Evolutionary conservation across 2,329 filamentous ascomycete species (phyloP).

Genomic region (Didymella segeticola): DNA sequence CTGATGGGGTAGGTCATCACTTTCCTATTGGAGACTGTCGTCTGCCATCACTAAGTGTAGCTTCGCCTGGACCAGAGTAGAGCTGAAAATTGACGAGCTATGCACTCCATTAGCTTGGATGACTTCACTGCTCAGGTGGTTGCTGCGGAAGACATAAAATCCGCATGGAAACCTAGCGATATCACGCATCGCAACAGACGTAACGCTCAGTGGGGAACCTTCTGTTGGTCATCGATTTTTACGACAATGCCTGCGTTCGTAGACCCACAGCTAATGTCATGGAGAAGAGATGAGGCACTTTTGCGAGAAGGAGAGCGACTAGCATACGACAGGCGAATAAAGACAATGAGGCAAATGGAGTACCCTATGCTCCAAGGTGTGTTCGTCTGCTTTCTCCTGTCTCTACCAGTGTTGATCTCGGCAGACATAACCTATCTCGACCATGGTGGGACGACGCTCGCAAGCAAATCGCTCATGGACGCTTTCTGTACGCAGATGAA

Average conservation of each 20-base stretch:
- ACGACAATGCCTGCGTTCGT: not conserved
- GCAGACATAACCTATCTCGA: conserved; percentile 59
- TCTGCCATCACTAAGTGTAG: not conserved
- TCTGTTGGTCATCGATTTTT: not conserved
- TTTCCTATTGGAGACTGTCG: conserved; percentile 3
- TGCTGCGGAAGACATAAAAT: conserved; percentile 4
- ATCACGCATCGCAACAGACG: not conserved
- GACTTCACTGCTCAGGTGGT: not conserved
- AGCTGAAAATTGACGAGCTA: not conserved
- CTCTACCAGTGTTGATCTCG: not conserved
- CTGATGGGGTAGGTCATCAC: conserved; percentile 1
- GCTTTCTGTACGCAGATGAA: conserved; percentile 64
- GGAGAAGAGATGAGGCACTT: not conserved
- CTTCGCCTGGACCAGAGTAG: not conserved
- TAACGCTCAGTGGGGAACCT: not conserved
- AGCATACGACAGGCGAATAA: conserved; percentile 22
- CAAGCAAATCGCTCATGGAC: conserved; percentile 62
- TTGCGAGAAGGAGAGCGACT: conserved; percentile 4
- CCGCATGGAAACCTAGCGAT: not conserved
- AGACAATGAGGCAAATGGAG: conserved; percentile 24
- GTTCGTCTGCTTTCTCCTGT: not conserved
- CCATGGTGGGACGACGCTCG: conserved; percentile 58
- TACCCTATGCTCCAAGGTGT: conserved; percentile 39
- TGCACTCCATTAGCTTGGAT: not conserved
- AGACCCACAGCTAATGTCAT: not conserved